Percentiles rank a stretch among this genome's conserved stretches.
phyloP scores from a whole-genome alignment of 495 filamentous ascomycete genomes.

The Trichoderma parareesei region DNA sequence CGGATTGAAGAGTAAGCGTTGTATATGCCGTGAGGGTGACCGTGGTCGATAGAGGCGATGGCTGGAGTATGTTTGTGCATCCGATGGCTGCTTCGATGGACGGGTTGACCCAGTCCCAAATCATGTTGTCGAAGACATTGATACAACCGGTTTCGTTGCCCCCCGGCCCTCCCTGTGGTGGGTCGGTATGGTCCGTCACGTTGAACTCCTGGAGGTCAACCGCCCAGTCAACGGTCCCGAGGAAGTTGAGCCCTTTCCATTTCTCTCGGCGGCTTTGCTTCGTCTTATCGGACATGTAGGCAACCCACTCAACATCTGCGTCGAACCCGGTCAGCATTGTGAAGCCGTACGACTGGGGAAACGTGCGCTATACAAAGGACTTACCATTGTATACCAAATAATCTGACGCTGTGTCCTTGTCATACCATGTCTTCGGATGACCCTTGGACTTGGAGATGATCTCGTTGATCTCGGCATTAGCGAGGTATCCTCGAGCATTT shows the following conservation, averaged over 20 bases:
- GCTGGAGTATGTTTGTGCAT: too few relatives aligned
- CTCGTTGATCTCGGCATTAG: constrained; percentile 27
- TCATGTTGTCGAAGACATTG: too few relatives aligned
- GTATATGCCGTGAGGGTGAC: too few relatives aligned
- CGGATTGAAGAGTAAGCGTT: too few relatives aligned
- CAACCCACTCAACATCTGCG: constrained; percentile 26
- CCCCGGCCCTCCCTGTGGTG: too few relatives aligned
- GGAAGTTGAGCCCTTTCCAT: constrained; percentile 24
- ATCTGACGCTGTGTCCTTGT: constrained; percentile 25
- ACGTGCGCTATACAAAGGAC: not conserved
- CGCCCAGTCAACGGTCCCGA: constrained; percentile 35
- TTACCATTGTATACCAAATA: constrained; percentile 21
- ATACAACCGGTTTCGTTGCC: too few relatives aligned
- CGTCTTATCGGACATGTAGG: constrained; percentile 29
- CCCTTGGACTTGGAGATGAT: constrained; percentile 16
- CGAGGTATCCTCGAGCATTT: constrained; percentile 25
- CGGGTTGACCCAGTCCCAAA: too few relatives aligned
- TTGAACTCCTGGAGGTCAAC: constrained; percentile 22
- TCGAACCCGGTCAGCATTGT: constrained; percentile 17
- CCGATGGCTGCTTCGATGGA: too few relatives aligned
- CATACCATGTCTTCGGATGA: constrained; percentile 12
- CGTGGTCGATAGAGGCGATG: too few relatives aligned
- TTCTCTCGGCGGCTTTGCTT: constrained; percentile 16
- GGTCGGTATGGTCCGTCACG: too few relatives aligned
- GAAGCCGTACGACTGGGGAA: too few relatives aligned